Evolutionary conservation across 2,329 filamentous ascomycete species (phyloP).

Genomic region (Pseudogymnoascus sp.): DNA sequence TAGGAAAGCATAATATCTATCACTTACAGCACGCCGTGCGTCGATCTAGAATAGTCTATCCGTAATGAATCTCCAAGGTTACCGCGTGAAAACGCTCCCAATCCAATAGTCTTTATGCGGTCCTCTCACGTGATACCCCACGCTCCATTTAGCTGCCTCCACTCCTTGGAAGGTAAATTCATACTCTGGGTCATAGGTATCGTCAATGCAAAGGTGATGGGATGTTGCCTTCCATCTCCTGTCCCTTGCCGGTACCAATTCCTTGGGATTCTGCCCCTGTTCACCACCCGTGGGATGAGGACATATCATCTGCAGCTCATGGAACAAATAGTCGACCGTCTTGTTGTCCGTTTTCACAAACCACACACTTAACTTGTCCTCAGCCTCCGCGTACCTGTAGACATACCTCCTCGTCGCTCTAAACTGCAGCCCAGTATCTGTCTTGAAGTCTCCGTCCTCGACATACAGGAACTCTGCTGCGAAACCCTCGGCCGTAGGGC

Average conservation of each 20-base stretch:
- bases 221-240: slow-evolving; percentile 54
- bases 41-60: background rate
- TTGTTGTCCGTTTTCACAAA: slow-evolving; percentile 59
- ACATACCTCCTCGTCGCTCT: slow-evolving; percentile 59
- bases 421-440: slow-evolving; percentile 44
- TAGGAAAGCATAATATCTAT: slow-evolving; percentile 1
- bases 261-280: background rate
- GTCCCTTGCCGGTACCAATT: background rate
- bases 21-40: background rate
- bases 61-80: background rate
- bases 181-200: slow-evolving; percentile 66
- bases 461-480: slow-evolving; percentile 57
- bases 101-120: slow-evolving; percentile 70
- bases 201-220: slow-evolving; percentile 63
- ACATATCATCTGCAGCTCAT: slow-evolving; percentile 58
- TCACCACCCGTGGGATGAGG: slow-evolving; percentile 24
- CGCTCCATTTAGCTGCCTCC: slow-evolving; percentile 50
- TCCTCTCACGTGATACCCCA: slow-evolving; percentile 61
- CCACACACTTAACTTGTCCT: slow-evolving; percentile 63
- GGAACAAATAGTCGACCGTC: slow-evolving; percentile 67
- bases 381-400: slow-evolving; percentile 59
- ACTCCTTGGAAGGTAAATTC: slow-evolving; percentile 57
- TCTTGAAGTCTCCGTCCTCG: slow-evolving; percentile 59
- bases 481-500: slow-evolving; percentile 44
- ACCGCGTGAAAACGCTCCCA: slow-evolving; percentile 44